Base-by-base conservation (phyloP, 495 filamentous ascomycete genomes). In the Daldinia childiae region DNA sequence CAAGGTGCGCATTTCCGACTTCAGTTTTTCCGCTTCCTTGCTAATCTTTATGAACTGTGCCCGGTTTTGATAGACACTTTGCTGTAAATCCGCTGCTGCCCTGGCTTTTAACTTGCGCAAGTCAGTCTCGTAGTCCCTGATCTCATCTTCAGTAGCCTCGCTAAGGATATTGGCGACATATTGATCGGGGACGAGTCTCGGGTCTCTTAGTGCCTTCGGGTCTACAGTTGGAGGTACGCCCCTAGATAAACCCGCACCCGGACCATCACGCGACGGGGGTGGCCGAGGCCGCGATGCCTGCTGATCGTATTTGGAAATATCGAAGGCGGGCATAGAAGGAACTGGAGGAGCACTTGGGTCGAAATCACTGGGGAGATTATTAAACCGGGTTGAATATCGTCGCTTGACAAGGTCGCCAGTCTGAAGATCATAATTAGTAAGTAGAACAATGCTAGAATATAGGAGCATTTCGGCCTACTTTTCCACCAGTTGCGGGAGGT, bases 1-100 rank as follows among this genome's bases (percentile, higher is more conserved):
- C 4, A 99, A 89, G 2, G 91, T 90, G 24, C 94, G 89, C 95
- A 99, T 98, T 79, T 99, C 95, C 51, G 90, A 87, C 77, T 97
- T 98, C 58, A 99, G 87, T 79, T 97, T 97, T 75, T 99, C 95
- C 2, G 97, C 97, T 80, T 99, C 96, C 81, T 97, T 95, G 79
- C 93, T 97, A 79, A 99, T 98, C 74, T 96, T 95, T 84, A 99
- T 97, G 80, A 99, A 99, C 74, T 98, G 95, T 0, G 94, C 97
- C 51, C 95, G 90, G 79, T 99, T 99, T 76, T 98, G 94, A 79
- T 95, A 97, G 34, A 99, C 93, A 82, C 93, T 99, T 74, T 96
- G 92, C 75, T 98, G 96, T 9, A 99, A 85, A 74, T 98, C 93
- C 32, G 89, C 89, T 3, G 94, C 93, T 1, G 93, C 94, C 38